phyloP scores from a whole-genome alignment of 2,329 filamentous ascomycete genomes.

The Nemania abortiva region DNA sequence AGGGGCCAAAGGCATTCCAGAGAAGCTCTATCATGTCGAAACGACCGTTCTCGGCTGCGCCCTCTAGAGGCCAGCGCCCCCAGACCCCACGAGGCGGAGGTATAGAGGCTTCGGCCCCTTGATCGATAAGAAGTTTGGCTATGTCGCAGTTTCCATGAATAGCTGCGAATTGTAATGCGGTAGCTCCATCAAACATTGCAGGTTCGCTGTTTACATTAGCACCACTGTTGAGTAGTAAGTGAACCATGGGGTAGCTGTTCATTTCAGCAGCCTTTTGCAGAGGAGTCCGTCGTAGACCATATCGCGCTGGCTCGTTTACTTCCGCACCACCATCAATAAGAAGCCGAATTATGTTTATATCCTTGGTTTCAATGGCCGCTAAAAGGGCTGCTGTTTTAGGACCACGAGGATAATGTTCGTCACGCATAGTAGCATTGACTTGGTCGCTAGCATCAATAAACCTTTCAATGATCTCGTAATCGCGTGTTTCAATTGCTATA shows the following conservation, averaged over 20 bases:
- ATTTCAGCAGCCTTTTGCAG: conserved; percentile 15
- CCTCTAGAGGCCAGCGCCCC: conserved; percentile 24
- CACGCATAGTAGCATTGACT: background rate
- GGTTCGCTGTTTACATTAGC: conserved; percentile 12
- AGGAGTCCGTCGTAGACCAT: background rate
- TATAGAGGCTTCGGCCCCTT: background rate
- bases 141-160: conserved; percentile 19
- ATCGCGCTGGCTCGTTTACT: background rate
- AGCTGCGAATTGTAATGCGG: conserved; percentile 16
- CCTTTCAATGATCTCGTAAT: background rate
- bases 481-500: background rate
- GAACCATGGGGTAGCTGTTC: conserved; percentile 4
- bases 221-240: background rate
- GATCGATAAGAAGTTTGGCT: background rate
- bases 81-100: background rate
- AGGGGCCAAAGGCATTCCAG: background rate
- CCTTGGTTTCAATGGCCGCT: background rate
- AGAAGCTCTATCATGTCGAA: conserved; percentile 28
- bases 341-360: background rate
- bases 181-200: background rate
- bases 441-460: background rate
- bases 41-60: conserved; percentile 21
- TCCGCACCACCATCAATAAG: background rate
- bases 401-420: no score
- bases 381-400: background rate